Percentiles rank a stretch among this genome's conserved stretches.
These are phyloP conservation scores for Imleria badia DNA, from an alignment of 768 basidiomycete genomes.

Conservation along the genomic window DNA sequence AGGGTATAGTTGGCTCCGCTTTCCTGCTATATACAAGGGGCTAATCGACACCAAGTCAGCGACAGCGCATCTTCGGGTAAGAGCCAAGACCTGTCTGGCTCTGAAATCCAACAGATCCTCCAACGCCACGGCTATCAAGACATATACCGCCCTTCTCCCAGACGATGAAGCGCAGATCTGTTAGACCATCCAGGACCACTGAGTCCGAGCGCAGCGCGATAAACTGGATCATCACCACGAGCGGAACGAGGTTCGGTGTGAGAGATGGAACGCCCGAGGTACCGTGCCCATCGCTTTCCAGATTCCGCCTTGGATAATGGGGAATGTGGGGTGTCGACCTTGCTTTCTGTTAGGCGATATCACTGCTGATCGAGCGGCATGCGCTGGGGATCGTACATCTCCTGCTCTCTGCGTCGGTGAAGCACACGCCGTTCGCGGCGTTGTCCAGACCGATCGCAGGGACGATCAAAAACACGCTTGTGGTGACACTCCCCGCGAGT, in stretches of 20 bases:
- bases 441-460: conserved; percentile 84
- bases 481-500: conserved; percentile 84
- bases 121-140: conserved; percentile 38
- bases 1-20: conserved; percentile 10
- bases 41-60: conserved; percentile 46
- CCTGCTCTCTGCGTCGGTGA: conserved; percentile 63
- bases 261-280: conserved; percentile 87
- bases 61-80: conserved; percentile 59
- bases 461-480: conserved; percentile 59
- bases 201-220: conserved; percentile 46
- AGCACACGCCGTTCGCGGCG: conserved; percentile 76
- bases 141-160: conserved; percentile 50
- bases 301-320: background rate
- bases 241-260: conserved; percentile 84
- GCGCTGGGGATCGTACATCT: conserved; percentile 76
- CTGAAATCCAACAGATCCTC: conserved; percentile 55
- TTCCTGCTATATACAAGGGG: background rate
- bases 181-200: conserved; percentile 43
- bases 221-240: conserved; percentile 80
- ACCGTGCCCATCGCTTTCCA: background rate
- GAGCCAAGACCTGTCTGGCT: conserved; percentile 64
- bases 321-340: too few relatives aligned
- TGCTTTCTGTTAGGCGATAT: conserved; percentile 47
- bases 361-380: conserved; percentile 61
- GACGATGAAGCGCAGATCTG: conserved; percentile 62